Evolutionary conservation across 768 basidiomycete genomes (phyloP), one percentile per base, ranked within the genome.

Genomic region (Collybia sordida): DNA sequence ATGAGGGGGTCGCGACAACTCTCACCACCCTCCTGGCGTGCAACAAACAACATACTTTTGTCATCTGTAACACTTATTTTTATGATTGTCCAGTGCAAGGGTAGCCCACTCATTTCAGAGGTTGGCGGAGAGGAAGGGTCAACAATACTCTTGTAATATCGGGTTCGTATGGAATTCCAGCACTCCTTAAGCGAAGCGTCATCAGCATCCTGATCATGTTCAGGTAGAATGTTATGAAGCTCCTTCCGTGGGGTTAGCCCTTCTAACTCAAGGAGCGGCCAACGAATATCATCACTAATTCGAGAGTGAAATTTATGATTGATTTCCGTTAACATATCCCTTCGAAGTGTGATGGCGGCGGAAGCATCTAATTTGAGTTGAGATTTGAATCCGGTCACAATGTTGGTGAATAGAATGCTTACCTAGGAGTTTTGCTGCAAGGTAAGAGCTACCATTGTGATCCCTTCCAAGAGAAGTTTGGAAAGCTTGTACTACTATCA

Each of bases 291-390:
- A 54, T 93, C 87, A 14, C 55, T 56, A 6, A 63, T 51, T 1
- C 60, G 28, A 11, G 72, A 62, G 2, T 74, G 70, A 50, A 88
- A 81, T 63, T 97, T 97, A 60, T 81, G 67, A 1, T 80, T 75
- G 42, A 95, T 86, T 14, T 81, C 82, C 55, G 96, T 93, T 14
- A 94, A 65, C 74, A 98, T 81, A 62, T 98, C 96, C 15, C 92
- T 80, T 7, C 85, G 83, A 1, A 97, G 74, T 0, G 92, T 93
- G 39, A 94, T 79, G 4, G 90, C 81, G 0, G 85, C 74, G 2
- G 86, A 85, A 12, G 78, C 71, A 64, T 96, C 95, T 96, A 55
- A 11, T 31, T 31, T 7, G 6, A 35, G 34, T 24, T n/a, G 24
- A 21, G 4, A 7, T 36, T 18, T 38, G 15, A 2, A 38, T 55